A percentile compares a stretch with the other conserved stretches of the same genome.
Conservation (phyloP, 176 grass and related monocot species). For the Bromus sterilis region DNA sequence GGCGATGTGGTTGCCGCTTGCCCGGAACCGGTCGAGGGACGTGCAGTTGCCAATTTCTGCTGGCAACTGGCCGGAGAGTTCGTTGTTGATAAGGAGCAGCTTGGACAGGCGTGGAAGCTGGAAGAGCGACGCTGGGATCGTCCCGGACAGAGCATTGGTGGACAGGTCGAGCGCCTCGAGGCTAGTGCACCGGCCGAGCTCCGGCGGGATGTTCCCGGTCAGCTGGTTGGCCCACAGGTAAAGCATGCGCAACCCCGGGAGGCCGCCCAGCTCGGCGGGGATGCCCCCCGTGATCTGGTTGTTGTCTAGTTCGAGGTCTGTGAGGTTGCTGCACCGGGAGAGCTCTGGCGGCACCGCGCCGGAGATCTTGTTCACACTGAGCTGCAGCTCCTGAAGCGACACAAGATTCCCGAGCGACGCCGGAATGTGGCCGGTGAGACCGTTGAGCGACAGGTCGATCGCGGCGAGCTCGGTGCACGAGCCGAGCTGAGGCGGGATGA, state of each 20-base stretch:
- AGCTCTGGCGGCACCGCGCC: conserved; percentile 62
- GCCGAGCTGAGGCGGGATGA: conserved; percentile 66
- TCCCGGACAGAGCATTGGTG: conserved; percentile 46
- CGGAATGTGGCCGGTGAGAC: conserved; percentile 69
- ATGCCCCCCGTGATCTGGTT: conserved; percentile 75
- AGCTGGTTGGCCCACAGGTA: conserved; percentile 76
- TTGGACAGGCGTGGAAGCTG: conserved; percentile 42
- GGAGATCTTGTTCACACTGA: conserved; percentile 69
- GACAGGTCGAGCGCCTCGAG: conserved; percentile 69
- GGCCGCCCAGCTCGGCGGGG: conserved; percentile 28
- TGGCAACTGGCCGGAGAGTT: conserved; percentile 41
- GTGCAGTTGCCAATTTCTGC: conserved; percentile 53
- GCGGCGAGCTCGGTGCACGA: conserved; percentile 41
- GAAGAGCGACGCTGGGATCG: conserved; percentile 38
- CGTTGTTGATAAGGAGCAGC: conserved; percentile 56
- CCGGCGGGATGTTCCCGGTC: conserved; percentile 51
- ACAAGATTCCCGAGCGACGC: conserved; percentile 40
- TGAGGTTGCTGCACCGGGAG: conserved; percentile 55
- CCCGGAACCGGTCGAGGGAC: conserved; percentile 53
- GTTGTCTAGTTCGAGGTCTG: conserved; percentile 74
- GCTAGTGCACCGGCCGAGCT: conserved; percentile 51
- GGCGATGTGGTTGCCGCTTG: conserved; percentile 44
- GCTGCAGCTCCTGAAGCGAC: conserved; percentile 59
- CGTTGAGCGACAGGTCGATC: conserved; percentile 63
- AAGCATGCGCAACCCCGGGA: conserved; percentile 47